These are phyloP conservation scores for Paraphoma chrysanthemicola DNA, from an alignment of 2,329 filamentous ascomycete genomes.

Conservation along the genomic window DNA sequence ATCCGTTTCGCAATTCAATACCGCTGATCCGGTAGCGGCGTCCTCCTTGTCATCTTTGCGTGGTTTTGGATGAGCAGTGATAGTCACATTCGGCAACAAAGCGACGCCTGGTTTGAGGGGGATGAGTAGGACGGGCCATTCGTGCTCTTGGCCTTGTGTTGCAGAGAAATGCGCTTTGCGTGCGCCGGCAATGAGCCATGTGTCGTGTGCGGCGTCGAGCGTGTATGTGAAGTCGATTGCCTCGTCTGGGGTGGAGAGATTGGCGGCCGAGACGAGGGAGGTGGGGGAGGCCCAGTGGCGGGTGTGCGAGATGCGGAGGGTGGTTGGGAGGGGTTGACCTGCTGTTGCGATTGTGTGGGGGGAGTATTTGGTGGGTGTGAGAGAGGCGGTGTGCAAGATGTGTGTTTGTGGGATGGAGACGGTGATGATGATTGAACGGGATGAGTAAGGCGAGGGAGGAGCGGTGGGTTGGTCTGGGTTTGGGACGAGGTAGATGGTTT, in stretches of 20 bases:
- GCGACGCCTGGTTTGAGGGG: constrained; percentile 80
- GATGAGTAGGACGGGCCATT: constrained; percentile 76
- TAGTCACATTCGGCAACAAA: constrained; percentile 80
- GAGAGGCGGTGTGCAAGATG: constrained; percentile 80
- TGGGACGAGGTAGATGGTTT: constrained; percentile 25
- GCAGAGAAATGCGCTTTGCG: constrained; percentile 78
- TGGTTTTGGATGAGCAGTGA: constrained; percentile 62
- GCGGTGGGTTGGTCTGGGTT: constrained; percentile 17
- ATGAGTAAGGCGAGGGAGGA: constrained; percentile 48
- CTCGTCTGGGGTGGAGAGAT: constrained; percentile 40
- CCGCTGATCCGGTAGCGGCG: constrained; percentile 20
- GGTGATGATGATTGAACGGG: constrained; percentile 78
- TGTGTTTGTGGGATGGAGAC: constrained; percentile 87
- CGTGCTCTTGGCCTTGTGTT: constrained; percentile 53
- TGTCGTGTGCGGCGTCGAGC: constrained; percentile 73
- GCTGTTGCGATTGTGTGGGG: constrained; percentile 56
- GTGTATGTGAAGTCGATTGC: constrained; percentile 84
- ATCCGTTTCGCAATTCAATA: constrained; percentile 75
- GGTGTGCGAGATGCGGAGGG: constrained; percentile 64
- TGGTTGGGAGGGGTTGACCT: constrained; percentile 71
- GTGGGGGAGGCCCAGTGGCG: constrained; percentile 56
- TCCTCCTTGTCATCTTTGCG: constrained; percentile 55
- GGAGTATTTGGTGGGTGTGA: constrained; percentile 50
- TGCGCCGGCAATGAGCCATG: constrained; percentile 85
- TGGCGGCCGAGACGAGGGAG: constrained; percentile 31